phyloP scores from a whole-genome alignment of 768 basidiomycete genomes.

The Filobasidium floriforme region DNA sequence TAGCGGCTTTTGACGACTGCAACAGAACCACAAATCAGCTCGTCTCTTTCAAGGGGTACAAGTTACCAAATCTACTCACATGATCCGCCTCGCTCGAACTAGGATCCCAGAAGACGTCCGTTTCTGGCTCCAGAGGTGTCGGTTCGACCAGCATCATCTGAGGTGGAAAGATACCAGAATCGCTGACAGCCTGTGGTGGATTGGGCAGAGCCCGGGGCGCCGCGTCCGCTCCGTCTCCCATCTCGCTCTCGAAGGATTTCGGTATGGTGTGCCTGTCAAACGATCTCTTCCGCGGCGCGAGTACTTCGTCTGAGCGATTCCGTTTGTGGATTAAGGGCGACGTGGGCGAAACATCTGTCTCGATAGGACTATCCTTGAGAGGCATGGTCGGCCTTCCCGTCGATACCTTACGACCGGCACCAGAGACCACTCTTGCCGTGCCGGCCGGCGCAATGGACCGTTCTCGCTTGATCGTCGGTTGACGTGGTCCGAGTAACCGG shows the following conservation, averaged over 20 bases:
- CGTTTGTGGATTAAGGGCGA: slow-evolving; percentile 29
- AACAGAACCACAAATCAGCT: neutral
- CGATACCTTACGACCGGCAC: slow-evolving; percentile 34
- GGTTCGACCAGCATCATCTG: neutral
- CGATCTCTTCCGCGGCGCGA: slow-evolving; percentile 39
- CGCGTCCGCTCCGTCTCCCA: neutral
- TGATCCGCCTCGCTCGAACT: neutral
- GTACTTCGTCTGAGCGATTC: slow-evolving; percentile 38
- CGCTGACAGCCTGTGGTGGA: neutral
- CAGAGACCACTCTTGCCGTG: slow-evolving; percentile 27
- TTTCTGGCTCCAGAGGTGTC: neutral
- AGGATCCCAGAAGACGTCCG: slow-evolving; percentile 6
- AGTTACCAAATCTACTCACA: neutral
- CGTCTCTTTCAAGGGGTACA: neutral
- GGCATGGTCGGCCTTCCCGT: slow-evolving; percentile 36
- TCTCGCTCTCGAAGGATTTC: neutral
- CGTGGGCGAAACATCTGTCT: slow-evolving; percentile 8
- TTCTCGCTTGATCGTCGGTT: slow-evolving; percentile 1
- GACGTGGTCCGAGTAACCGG: slow-evolving; percentile 6
- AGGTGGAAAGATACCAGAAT: neutral
- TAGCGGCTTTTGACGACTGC: neutral
- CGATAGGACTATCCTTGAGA: slow-evolving; percentile 26
- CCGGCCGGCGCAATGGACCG: slow-evolving; percentile 14
- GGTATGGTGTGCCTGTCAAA: slow-evolving; percentile 8
- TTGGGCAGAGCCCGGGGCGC: neutral